Evolutionary conservation across 2,329 filamentous ascomycete genomes (phyloP).

Genomic region (Aspergillus melleus): DNA sequence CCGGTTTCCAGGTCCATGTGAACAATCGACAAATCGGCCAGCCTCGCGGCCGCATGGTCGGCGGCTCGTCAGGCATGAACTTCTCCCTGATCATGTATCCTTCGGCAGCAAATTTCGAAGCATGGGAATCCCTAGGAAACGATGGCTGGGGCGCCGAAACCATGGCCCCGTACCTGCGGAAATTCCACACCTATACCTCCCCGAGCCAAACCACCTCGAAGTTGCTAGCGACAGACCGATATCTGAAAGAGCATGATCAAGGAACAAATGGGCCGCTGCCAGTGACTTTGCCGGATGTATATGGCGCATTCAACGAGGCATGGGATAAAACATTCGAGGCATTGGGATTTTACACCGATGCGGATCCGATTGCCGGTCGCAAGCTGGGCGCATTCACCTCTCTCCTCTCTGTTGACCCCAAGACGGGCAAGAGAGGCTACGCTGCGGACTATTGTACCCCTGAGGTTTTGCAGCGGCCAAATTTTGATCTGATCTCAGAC

Average conservation of each 20-base stretch:
- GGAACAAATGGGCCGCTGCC: neutral
- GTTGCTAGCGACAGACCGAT: neutral
- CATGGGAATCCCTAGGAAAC: constrained; percentile 32
- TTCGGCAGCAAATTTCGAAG: neutral
- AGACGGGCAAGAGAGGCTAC: too few relatives aligned
- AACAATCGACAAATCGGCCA: constrained; percentile 44
- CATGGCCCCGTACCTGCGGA: constrained; percentile 53
- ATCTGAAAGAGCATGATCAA: neutral
- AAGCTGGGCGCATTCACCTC: neutral
- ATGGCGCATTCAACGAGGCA: neutral
- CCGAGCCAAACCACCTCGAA: constrained; percentile 23
- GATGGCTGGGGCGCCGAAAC: constrained; percentile 46
- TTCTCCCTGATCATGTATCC: constrained; percentile 27
- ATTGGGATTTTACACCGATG: neutral
- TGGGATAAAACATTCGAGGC: neutral
- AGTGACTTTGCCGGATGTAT: neutral
- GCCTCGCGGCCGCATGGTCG: constrained; percentile 51
- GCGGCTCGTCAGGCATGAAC: constrained; percentile 50
- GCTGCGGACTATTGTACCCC: too few relatives aligned
- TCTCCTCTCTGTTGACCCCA: neutral
- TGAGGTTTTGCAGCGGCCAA: neutral
- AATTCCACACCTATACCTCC: constrained; percentile 34
- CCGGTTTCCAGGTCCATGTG: constrained; percentile 24
- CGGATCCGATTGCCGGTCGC: neutral
- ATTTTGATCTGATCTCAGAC: neutral